Conservation (phyloP, 257 asterid species). For the Schizonepeta tenuifolia region DNA sequence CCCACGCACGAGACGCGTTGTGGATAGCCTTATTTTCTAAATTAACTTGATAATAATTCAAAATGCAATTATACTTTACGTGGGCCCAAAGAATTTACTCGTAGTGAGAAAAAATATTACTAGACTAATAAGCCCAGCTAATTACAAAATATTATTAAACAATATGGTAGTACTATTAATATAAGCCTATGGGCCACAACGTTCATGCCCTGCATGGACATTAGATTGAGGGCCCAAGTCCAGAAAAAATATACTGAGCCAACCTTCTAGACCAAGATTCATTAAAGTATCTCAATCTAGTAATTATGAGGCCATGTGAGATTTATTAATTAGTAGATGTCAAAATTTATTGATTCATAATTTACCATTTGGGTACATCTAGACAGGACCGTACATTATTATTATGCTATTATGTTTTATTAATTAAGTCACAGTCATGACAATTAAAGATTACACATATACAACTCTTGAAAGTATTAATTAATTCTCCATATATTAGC, state of each 20-base stretch:
- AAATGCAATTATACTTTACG: no score
- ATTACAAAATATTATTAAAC: not conserved
- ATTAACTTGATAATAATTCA: no score
- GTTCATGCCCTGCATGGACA: constrained; percentile 8
- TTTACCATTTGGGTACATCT: not conserved
- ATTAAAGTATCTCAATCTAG: not conserved
- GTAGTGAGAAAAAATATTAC: not conserved
- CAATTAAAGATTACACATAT: not conserved
- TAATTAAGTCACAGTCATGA: not conserved
- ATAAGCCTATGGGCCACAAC: not conserved
- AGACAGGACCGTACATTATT: not conserved
- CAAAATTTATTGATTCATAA: not conserved
- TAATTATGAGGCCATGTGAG: constrained; percentile 21
- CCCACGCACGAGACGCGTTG: no score
- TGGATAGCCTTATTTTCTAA: no score
- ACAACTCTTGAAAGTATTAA: not conserved
- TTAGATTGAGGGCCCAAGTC: constrained; percentile 28
- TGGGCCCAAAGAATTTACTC: not conserved
- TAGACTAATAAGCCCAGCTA: not conserved
- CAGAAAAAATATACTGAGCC: not conserved
- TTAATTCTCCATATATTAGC: not conserved
- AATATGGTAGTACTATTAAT: not conserved
- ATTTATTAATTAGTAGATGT: constrained; percentile 6
- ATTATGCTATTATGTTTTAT: not conserved
- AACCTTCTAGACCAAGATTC: constrained; percentile 20